Conservation (phyloP, 2,329 filamentous ascomycete genomes). For the Ustulina deusta region DNA sequence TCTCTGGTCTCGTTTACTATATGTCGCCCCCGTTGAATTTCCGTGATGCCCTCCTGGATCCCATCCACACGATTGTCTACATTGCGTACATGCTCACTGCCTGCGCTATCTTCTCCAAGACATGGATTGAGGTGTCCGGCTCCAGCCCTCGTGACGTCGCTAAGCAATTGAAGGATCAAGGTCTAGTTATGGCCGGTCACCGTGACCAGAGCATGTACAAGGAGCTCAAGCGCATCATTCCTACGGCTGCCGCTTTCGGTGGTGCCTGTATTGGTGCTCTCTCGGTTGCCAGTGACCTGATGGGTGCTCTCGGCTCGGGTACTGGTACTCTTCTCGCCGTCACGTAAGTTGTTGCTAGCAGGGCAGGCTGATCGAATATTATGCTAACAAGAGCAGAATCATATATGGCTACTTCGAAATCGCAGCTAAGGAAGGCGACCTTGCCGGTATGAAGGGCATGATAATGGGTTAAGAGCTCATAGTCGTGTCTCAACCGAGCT, state of each 20-base stretch:
- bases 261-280: slow-evolving; percentile 99
- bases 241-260: slow-evolving; percentile 96
- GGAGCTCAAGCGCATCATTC: slow-evolving; percentile 99
- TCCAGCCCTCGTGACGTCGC: slow-evolving; percentile 97
- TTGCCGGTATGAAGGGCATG: slow-evolving; percentile 83
- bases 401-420: slow-evolving; percentile 99
- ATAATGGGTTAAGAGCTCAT: slow-evolving; percentile 70
- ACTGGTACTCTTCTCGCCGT: slow-evolving; percentile 98
- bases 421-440: slow-evolving; percentile 97
- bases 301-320: slow-evolving; percentile 94
- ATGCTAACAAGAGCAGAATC: slow-evolving; percentile 71
- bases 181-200: slow-evolving; percentile 98
- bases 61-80: slow-evolving; percentile 95
- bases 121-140: slow-evolving; percentile 99
- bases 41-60: slow-evolving; percentile 95
- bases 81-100: slow-evolving; percentile 98
- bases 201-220: slow-evolving; percentile 99
- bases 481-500: slow-evolving; percentile 24
- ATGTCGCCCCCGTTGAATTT: slow-evolving; percentile 99
- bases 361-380: neutral
- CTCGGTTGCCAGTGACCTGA: slow-evolving; percentile 93
- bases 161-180: slow-evolving; percentile 99
- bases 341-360: slow-evolving; percentile 76
- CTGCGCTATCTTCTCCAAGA: slow-evolving; percentile 99
- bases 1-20: slow-evolving; percentile 97